Base-by-base conservation (phyloP, 108 stramenopile genomes). In the Cyclotella kingstonii region DNA sequence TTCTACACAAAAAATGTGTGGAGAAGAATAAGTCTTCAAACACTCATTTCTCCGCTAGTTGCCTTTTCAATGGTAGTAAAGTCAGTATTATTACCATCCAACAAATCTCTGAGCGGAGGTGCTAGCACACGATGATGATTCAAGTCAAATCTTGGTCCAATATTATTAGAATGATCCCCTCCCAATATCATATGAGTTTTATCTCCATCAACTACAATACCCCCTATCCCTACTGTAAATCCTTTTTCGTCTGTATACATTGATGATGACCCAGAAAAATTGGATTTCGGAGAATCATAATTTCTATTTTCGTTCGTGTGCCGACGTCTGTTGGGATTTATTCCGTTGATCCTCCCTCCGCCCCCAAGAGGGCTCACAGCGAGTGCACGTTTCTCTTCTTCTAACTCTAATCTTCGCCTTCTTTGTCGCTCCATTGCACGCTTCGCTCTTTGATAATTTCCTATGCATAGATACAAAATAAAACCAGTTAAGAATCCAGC, bases 391-490 rank as follows among this genome's bases (percentile, higher is more conserved):
- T 66, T 74, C 60, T 74, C 73, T 40, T 66, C 64, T 54, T 74
- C 73, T 25, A 74, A 55, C 46, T 76, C 88, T 61, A 84, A 34
- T 47, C 84, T 79, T 22, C 81, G 54, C 30, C 82, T 61, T 50
- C 76, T 51, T 66, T 91, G 90, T 26, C 90, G 67, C 49, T 88
- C 86, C 81, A 79, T 79, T 28, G 90, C 90, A 66, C 80, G 60
- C 51, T 88, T 88, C 19, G 90, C 90, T 60, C 90, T 60, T 67
- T 83, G 87, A 53, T 88, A 91, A 59, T 91, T 91, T 25, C 90
- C 87, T 41, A 91, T 61, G 51, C 90, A 91, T 18, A 91, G 59
- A 18, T 88, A 87, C n/a, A 76, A 68, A 18, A 91, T 75, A 61
- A 91, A 91, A 18, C 90, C 90, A 12, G 76, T 58, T 38, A 88